Percentiles rank a stretch among this genome's conserved stretches.
These are phyloP conservation scores for Geoglossum glabrum DNA, from an alignment of 495 filamentous ascomycete genomes.

Conservation along the genomic window DNA sequence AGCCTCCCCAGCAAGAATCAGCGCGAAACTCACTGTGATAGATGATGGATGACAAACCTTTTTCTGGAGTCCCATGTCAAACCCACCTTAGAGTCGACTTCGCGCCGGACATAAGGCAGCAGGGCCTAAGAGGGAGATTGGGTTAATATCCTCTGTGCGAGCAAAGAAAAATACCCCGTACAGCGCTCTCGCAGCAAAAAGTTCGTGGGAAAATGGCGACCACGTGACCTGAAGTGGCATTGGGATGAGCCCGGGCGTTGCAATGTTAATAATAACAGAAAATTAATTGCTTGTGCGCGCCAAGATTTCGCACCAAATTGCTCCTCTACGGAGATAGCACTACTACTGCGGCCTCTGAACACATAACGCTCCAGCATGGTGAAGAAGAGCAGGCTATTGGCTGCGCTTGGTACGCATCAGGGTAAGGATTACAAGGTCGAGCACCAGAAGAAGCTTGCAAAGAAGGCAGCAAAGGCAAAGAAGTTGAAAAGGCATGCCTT, in stretches of 20 bases:
- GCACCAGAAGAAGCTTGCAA: conserved; percentile 36
- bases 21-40: neutral
- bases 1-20: conserved; percentile 1
- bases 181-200: no score
- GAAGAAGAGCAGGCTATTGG: conserved; percentile 43
- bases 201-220: no score
- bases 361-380: no score
- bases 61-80: conserved; percentile 84
- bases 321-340: no score
- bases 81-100: neutral
- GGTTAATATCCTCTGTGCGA: no score
- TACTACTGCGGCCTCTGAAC: no score
- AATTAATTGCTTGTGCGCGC: no score
- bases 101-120: neutral
- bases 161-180: no score
- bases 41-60: conserved; percentile 34
- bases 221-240: no score
- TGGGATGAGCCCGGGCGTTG: no score
- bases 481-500: neutral
- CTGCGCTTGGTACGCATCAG: conserved; percentile 45
- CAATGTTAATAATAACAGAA: no score
- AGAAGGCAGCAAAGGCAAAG: conserved; percentile 18
- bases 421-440: conserved; percentile 48
- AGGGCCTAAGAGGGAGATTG: neutral
- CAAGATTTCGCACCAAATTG: no score